Base-by-base conservation (phyloP, 164 flowering plant genomes). In the Liriodendron chinense region DNA sequence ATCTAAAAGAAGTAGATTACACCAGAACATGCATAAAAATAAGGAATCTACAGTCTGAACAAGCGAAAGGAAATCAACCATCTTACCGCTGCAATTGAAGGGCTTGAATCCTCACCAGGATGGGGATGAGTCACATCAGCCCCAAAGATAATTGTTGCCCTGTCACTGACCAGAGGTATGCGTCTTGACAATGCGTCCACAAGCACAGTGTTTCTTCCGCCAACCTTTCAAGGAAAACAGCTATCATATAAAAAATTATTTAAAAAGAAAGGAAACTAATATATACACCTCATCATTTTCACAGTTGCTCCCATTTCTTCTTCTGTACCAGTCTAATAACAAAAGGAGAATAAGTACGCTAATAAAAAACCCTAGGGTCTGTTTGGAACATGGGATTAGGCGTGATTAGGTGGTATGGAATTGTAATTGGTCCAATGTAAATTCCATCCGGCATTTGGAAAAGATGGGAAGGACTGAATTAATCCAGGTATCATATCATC, bases 101-200 rank as follows among this genome's bases (percentile, higher is more conserved):
- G 96, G 73, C 97, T 94, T 2, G 92, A 88, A 81, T 94, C 97
- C 76, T 94, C 98, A 7, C 98, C 98, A 47, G 97, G 97, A 63
- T 90, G 97, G 21, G 98, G 97, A 83, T 94, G 97, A n/a, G 97
- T 93, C n/a, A 94, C 98, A 87, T 94, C 97, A 76, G 98, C 98
- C 57, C 98, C 98, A 83, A 94, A 94, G 28, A 94, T 92, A 25
- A 94, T 94, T 4, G 97, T 94, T 20, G 98, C 96, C 4, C 82
- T 64, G 50, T 93, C 98, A 70, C 95, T 88, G 76, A 94, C 92
- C 8, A 91, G 76, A 50, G 98, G 97, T 26, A 94, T 90, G 7
- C 97, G 87, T 80, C 92, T 84, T 1, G 94, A 87, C 28, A 94
- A 8, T 2, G 98, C 98, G 93, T 94, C 98, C 78, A 84, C 85